Conservation (phyloP, 306 rosid genomes). For the Gillenia trifoliata region DNA sequence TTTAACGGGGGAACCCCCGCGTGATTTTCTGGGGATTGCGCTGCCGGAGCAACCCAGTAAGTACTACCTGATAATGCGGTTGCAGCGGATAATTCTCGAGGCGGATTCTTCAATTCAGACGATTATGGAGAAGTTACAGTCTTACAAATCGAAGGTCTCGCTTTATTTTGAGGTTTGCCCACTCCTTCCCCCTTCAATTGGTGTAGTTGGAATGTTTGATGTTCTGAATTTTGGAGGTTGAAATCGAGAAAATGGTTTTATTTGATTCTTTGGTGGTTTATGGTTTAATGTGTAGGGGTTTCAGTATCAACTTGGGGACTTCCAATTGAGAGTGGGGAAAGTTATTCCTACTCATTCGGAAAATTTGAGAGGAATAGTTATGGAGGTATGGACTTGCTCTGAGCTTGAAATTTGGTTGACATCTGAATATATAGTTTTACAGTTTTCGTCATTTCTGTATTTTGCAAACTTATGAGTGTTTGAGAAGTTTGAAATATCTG, state of each 20-base stretch:
- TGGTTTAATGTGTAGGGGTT: conserved; percentile 28
- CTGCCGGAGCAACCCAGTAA: conserved; percentile 76
- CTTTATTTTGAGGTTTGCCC: conserved; percentile 67
- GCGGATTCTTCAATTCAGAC: conserved; percentile 71
- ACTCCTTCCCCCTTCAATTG: not conserved
- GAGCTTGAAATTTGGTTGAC: not conserved
- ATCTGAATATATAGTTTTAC: not conserved
- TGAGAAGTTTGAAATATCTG: not conserved
- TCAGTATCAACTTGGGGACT: conserved; percentile 80
- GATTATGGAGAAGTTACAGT: conserved; percentile 92
- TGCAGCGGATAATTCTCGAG: conserved; percentile 66
- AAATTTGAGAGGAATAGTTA: conserved; percentile 73
- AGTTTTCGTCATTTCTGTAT: not conserved
- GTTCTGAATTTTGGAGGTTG: not conserved
- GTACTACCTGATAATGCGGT: conserved; percentile 72
- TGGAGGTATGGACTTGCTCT: conserved; percentile 55
- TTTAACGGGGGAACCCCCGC: conserved; percentile 49
- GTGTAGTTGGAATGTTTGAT: not conserved
- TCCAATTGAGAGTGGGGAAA: conserved; percentile 73
- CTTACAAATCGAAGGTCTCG: conserved; percentile 68
- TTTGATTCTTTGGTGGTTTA: not conserved
- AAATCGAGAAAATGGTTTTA: not conserved
- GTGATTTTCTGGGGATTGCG: conserved; percentile 73
- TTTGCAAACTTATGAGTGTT: not conserved
- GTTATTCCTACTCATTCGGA: conserved; percentile 71